Conservation (phyloP, 2,329 filamentous ascomycete species). For the Arthrobotrys pseudoclavata region DNA sequence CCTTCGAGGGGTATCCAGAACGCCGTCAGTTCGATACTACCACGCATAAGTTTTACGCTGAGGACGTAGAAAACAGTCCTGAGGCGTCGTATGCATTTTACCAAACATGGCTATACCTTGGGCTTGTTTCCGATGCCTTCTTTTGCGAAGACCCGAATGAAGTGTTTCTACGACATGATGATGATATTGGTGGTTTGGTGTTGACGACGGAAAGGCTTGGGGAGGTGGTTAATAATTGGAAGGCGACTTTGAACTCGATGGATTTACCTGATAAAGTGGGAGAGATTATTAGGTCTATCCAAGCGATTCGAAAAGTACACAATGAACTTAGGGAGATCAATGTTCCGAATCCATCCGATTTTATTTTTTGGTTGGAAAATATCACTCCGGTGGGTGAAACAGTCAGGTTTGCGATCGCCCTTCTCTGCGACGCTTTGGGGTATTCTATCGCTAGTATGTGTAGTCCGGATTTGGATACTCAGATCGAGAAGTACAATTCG, state of each 20-base stretch:
- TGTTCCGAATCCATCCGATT: slow-evolving; percentile 36
- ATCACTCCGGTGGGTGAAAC: slow-evolving; percentile 18
- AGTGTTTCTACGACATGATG: slow-evolving; percentile 37
- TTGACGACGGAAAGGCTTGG: slow-evolving; percentile 44
- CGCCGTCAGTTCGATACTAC: slow-evolving; percentile 39
- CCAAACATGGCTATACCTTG: slow-evolving; percentile 57
- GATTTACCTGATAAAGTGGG: slow-evolving; percentile 34
- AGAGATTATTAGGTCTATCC: slow-evolving; percentile 10
- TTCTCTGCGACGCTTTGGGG: slow-evolving; percentile 46
- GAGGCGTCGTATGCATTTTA: slow-evolving; percentile 50
- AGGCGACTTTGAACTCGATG: slow-evolving; percentile 30
- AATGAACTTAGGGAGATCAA: slow-evolving; percentile 21
- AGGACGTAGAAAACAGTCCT: slow-evolving; percentile 40
- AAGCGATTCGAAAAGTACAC: slow-evolving; percentile 17
- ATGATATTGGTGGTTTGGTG: slow-evolving; percentile 27
- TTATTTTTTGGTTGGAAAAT: slow-evolving; percentile 34
- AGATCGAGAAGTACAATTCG: slow-evolving; percentile 54
- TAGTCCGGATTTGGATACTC: neutral
- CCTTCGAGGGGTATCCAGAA: slow-evolving; percentile 49
- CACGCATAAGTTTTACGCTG: slow-evolving; percentile 35
- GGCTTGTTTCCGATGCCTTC: slow-evolving; percentile 39
- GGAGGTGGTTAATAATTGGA: slow-evolving; percentile 25
- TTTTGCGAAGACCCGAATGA: slow-evolving; percentile 43
- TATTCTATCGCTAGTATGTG: slow-evolving; percentile 29
- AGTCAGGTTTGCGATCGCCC: slow-evolving; percentile 46